These are phyloP conservation scores for Arthroderma sp. DNA, from an alignment of 2,329 filamentous ascomycete genomes.

Conservation along the genomic window DNA sequence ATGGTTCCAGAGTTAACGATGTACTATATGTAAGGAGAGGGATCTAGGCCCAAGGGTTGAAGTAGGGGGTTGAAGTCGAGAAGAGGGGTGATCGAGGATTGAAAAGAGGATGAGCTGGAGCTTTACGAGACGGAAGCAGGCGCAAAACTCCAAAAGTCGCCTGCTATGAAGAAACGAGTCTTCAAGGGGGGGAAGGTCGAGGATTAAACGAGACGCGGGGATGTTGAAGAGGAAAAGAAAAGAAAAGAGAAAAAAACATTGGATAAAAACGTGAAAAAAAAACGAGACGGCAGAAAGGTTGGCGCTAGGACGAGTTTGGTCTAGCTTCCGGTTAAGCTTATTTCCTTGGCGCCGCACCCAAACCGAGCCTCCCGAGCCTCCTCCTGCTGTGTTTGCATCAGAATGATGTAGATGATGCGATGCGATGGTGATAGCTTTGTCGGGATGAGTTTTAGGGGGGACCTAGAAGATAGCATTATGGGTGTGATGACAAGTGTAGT, in stretches of 20 bases:
- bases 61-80: background rate
- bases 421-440: too few relatives aligned
- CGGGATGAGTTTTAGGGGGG: too few relatives aligned
- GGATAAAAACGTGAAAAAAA: background rate
- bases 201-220: slow-evolving; percentile 7
- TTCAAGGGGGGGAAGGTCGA: slow-evolving; percentile 5
- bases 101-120: slow-evolving; percentile 22
- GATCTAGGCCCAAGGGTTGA: too few relatives aligned
- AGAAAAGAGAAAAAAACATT: background rate
- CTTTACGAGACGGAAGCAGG: slow-evolving; percentile 36
- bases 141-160: slow-evolving; percentile 49
- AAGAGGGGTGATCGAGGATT: background rate
- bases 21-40: background rate
- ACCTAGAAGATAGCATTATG: too few relatives aligned
- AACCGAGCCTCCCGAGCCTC: too few relatives aligned
- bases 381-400: too few relatives aligned
- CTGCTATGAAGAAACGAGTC: slow-evolving; percentile 13
- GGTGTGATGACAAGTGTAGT: too few relatives aligned
- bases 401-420: too few relatives aligned
- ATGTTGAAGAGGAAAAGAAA: background rate
- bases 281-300: background rate
- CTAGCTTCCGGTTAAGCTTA: too few relatives aligned
- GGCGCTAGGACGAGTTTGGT: background rate
- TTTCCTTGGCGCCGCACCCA: too few relatives aligned
- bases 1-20: background rate